Evolutionary conservation across 2,329 filamentous ascomycete species (phyloP), one percentile per base, ranked within the genome.

Genomic region (Pseudocercospora vitis): DNA sequence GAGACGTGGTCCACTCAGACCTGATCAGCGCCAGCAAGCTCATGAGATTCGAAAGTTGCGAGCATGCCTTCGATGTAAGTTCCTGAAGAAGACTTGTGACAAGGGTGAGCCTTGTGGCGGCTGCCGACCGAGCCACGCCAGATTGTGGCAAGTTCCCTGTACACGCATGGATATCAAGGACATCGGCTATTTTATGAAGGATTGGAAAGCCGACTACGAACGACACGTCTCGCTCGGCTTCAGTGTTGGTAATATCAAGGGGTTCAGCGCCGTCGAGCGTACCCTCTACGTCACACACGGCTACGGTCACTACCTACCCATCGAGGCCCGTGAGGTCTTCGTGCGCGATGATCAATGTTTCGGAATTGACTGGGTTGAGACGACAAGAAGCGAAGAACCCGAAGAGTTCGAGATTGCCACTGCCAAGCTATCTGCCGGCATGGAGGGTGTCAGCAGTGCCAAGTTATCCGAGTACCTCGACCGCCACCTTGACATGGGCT

Each of bases 101-200:
- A 96, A 95, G 78, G 92, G 92, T 60, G 91, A 96, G 76, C 92
- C 92, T 53, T 97, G 92, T 74, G 88, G 87, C 66, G 92, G 92
- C 44, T 97, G 92, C 77, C 89, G 96, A 76, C 92, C 92, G 47
- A 95, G 91, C 16, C 92, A 97, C 72, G 92, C 92, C 59, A 86
- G 92, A 60, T 80, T 97, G 48, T 97, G 92, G 92, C 91, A 96
- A 75, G 92, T 97, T 39, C 92, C 92, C 57, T 97, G 92, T 79
- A 97, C 92, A 33, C 88, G 92, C 58, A 96, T 96, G 68, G 92
- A 96, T 73, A 97, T 97, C 79, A 96, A 96, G 81, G 92, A 97
- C 67, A 95, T 97, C 67, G 89, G 85, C 37, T 96, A 95, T 74
- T 97, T 97, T 79, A 94, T 96, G 89, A 96, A 96, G 79, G 92